Evolutionary conservation across 805 yeast genomes (phyloP), one percentile per base, ranked within the genome.

Genomic region (Lachancea nothofagi): DNA sequence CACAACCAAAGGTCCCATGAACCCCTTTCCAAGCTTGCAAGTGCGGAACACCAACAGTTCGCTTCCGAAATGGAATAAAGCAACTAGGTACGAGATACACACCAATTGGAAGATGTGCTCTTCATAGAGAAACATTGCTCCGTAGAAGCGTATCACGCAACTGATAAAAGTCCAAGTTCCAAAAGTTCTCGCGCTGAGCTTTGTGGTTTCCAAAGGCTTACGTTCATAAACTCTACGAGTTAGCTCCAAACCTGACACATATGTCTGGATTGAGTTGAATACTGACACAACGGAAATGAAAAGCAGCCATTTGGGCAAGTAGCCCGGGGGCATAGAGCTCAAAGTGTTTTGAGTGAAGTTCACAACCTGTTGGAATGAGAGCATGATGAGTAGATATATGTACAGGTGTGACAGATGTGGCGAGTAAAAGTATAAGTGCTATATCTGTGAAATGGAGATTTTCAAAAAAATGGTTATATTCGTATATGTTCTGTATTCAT

Each of bases 141-240:
- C 96, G 60, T 84, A 87, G 48, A 80, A 72, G 57, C 98, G 77
- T 34, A 93, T 80, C 22, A 90, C 70, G 2, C 95, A 76, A 2
- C 96, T 80, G 51, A 89, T 72, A 28, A 89, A 69, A 0, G 98
- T 93, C 98, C 98, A 93, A 0, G 98, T 93, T 24, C 98, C 98
- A 61, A 93, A 93, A 0, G 98, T 90, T 54, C 98, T 76, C n/a
- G 96, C 96, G 51, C 93, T 78, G 49, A 93, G 69, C 10, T 66
- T 61, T 1, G 78, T 75, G 19, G 80, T 82, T 58, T 83, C 75
- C 5, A 57, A 48, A 12, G 89, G 87, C 33, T 73, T 63, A 37
- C 64, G 70, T 24, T 74, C 81, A 59, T 93, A 93, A 6, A 93
- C 97, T 48, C 78, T 72, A 50, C 83, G 77, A 2, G 96, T 84